Evolutionary conservation across 2,329 filamentous ascomycete genomes (phyloP).

Genomic region (Apiospora phragmitis): DNA sequence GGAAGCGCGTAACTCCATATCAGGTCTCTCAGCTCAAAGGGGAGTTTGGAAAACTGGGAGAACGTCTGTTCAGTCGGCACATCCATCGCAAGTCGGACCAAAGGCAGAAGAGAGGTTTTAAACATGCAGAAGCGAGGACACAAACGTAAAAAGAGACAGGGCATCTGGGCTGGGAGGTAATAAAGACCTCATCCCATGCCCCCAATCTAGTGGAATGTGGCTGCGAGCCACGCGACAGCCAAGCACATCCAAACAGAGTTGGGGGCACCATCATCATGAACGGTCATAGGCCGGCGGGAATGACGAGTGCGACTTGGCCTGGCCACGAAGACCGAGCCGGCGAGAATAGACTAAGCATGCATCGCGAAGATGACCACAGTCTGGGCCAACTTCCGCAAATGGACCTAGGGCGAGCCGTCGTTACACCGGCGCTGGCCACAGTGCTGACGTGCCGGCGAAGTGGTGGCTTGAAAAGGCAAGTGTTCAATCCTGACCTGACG

Average conservation of each 20-base stretch:
- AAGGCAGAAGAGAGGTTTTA: not conserved
- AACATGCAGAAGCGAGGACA: not conserved
- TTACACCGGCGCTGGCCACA: constrained; percentile 12
- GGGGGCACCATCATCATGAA: constrained; percentile 5
- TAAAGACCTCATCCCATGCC: not conserved
- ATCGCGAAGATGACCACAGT: constrained; percentile 9
- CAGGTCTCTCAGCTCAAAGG: constrained; percentile 45
- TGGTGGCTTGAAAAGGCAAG: constrained; percentile 5
- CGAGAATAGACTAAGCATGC: not conserved
- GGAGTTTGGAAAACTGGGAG: constrained; percentile 36
- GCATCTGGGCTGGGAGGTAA: not conserved
- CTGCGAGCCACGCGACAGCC: constrained; percentile 2
- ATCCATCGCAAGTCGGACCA: not conserved
- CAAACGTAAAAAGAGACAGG: not conserved
- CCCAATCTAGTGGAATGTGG: constrained; percentile 2
- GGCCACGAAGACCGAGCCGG: not conserved
- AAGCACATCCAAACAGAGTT: constrained; percentile 5
- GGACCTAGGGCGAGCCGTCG: constrained; percentile 14
- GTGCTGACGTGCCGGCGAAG: not conserved
- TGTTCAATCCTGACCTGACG: not conserved
- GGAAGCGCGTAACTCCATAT: constrained; percentile 48
- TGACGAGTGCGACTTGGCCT: constrained; percentile 1
- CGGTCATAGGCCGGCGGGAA: constrained; percentile 5
- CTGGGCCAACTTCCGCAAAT: constrained; percentile 15
- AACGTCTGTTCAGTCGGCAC: constrained; percentile 17